These are phyloP conservation scores for Dichomitus squalens DNA, from an alignment of 1,284 basidiomycete genomes.

Conservation along the genomic window DNA sequence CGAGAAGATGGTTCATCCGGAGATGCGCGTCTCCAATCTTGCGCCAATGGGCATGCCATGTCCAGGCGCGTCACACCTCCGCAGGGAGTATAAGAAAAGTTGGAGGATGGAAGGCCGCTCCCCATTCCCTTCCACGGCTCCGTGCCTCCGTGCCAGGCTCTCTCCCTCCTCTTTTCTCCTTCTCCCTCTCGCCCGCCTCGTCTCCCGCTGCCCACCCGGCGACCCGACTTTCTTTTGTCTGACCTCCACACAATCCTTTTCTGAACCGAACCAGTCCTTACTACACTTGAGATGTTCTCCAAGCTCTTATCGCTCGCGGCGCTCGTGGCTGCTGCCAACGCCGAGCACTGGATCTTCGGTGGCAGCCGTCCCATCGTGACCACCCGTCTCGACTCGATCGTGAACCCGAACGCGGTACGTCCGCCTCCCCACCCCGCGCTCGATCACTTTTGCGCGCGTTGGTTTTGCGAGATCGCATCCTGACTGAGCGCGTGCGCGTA, in stretches of 20 bases:
- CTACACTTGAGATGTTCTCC: slow-evolving; percentile 13
- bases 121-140: neutral
- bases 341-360: slow-evolving; percentile 32
- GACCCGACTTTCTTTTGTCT: slow-evolving; percentile 17
- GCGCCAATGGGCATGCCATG: neutral
- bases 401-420: slow-evolving; percentile 27
- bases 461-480: neutral
- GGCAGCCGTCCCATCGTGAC: slow-evolving; percentile 30
- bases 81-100: neutral
- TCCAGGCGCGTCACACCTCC: neutral
- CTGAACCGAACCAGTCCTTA: slow-evolving; percentile 16
- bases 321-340: slow-evolving; percentile 28
- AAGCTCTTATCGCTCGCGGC: slow-evolving; percentile 24
- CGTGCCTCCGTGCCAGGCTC: slow-evolving; percentile 6
- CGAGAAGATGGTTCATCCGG: neutral
- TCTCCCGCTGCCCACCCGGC: slow-evolving; percentile 10
- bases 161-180: slow-evolving; percentile 5
- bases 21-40: neutral
- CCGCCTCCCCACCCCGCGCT: neutral
- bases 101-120: neutral
- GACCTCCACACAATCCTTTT: slow-evolving; percentile 21
- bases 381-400: slow-evolving; percentile 34
- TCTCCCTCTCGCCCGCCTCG: slow-evolving; percentile 1
- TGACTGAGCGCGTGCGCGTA: neutral
- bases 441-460: neutral